These are phyloP conservation scores for Iris pallida DNA, from an alignment of 116 monocot species.

Conservation along the genomic window DNA sequence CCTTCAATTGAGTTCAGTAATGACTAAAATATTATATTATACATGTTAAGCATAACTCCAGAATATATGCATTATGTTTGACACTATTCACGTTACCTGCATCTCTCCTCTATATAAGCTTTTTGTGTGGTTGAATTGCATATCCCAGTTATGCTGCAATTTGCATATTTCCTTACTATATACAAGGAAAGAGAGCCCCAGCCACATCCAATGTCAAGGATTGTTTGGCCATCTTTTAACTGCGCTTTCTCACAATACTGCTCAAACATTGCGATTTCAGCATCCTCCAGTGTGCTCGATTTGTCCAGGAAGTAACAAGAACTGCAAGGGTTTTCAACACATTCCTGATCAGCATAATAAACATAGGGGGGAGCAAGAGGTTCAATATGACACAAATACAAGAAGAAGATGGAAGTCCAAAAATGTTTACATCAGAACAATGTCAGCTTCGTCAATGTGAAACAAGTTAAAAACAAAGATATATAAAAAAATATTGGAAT, in stretches of 20 bases:
- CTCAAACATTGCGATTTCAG: constrained; percentile 78
- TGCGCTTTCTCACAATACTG: constrained; percentile 82
- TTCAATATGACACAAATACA: no score
- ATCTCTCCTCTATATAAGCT: constrained; percentile 72
- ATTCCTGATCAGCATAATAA: not conserved
- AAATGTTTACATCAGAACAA: no score
- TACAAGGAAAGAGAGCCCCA: constrained; percentile 85
- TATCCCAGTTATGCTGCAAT: constrained; percentile 70
- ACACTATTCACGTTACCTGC: constrained; percentile 37
- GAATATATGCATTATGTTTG: not conserved
- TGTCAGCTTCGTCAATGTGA: no score
- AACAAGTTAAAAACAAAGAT: no score
- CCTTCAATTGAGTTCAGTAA: no score
- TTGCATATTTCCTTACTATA: constrained; percentile 69
- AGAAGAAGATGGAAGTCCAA: no score
- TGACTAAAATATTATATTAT: no score
- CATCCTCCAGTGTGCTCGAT: constrained; percentile 73
- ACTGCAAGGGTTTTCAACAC: constrained; percentile 25
- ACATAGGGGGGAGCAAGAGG: not conserved
- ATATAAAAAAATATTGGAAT: no score
- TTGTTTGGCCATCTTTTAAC: constrained; percentile 63
- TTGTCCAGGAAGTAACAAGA: constrained; percentile 68
- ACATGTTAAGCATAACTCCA: no score
- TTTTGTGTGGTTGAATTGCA: constrained; percentile 88
- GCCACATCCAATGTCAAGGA: constrained; percentile 92